phyloP scores from a whole-genome alignment of 768 basidiomycete genomes.

The Lentinula sp. region DNA sequence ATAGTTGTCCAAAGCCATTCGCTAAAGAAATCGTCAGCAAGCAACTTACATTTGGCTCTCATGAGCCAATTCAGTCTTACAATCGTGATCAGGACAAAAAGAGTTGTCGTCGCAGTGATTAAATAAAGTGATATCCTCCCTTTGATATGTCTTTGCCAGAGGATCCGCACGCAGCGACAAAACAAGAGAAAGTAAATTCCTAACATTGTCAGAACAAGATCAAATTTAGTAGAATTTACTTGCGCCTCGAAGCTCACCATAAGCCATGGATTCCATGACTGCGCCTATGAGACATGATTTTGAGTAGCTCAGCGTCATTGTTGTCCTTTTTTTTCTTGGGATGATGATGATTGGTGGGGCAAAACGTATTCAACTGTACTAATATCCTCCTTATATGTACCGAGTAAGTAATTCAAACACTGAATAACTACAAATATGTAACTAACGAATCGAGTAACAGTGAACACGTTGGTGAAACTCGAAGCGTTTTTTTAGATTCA shows the following conservation, averaged over 20 bases:
- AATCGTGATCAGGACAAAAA: constrained; percentile 12
- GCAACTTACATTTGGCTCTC: background rate
- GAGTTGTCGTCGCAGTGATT: constrained; percentile 3
- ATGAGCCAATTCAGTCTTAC: background rate
- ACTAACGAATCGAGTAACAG: too few species aligned
- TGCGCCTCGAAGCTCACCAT: background rate
- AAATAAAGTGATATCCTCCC: background rate
- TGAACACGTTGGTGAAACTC: too few species aligned
- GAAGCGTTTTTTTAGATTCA: too few species aligned
- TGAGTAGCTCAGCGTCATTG: constrained; percentile 3
- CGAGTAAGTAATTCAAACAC: too few species aligned
- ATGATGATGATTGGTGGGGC: too few species aligned
- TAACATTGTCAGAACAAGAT: background rate
- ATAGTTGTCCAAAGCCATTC: constrained; percentile 12
- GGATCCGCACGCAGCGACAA: constrained; percentile 1
- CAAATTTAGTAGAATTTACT: too few species aligned
- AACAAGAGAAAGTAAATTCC: constrained; percentile 9
- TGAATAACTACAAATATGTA: too few species aligned
- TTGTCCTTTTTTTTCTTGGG: too few species aligned
- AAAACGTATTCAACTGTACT: too few species aligned
- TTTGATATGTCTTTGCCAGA: background rate
- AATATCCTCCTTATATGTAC: too few species aligned
- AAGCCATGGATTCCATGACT: constrained; percentile 8
- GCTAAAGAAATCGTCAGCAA: background rate
- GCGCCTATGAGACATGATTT: constrained; percentile 8